These are phyloP conservation scores for Phytophthora uliginosa DNA, from an alignment of 352 stramenopile species.

Conservation along the genomic window DNA sequence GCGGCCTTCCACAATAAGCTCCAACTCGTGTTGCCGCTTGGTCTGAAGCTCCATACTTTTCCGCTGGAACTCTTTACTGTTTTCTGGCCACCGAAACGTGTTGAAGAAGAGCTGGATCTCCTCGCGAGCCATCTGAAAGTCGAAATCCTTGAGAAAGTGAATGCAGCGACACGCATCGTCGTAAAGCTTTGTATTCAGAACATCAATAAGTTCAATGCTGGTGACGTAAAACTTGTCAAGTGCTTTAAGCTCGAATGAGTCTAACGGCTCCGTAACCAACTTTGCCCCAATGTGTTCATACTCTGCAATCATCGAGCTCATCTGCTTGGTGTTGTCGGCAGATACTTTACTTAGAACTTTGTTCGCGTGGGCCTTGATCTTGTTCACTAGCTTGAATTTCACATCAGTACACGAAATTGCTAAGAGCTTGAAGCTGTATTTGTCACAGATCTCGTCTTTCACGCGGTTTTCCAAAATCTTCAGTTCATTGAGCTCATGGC, in stretches of 20 bases:
- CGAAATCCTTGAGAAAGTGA: conserved; percentile 91
- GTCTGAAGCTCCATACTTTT: conserved; percentile 93
- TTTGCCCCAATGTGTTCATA: conserved; percentile 92
- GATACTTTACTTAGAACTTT: conserved; percentile 88
- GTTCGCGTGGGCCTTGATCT: conserved; percentile 73
- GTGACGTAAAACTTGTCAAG: conserved; percentile 88
- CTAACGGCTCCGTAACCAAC: conserved; percentile 88
- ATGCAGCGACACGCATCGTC: conserved; percentile 82
- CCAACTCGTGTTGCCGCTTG: conserved; percentile 91
- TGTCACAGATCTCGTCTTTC: conserved; percentile 69
- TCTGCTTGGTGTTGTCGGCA: conserved; percentile 88
- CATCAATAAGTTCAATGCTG: conserved; percentile 79
- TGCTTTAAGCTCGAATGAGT: conserved; percentile 92
- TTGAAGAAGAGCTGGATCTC: conserved; percentile 94
- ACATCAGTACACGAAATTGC: conserved; percentile 89
- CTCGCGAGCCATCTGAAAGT: conserved; percentile 89
- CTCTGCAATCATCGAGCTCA: conserved; percentile 85
- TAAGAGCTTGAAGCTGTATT: conserved; percentile 93
- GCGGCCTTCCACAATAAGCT: conserved; percentile 90
- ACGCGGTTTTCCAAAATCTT: conserved; percentile 62
- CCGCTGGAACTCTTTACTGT: conserved; percentile 92
- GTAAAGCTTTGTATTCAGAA: conserved; percentile 80
- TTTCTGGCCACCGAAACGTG: conserved; percentile 93
- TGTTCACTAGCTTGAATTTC: conserved; percentile 87
- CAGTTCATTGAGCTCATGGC: conserved; percentile 65